These are phyloP conservation scores for Claviceps sp. DNA, from an alignment of 2,329 filamentous ascomycete genomes.

Conservation along the genomic window DNA sequence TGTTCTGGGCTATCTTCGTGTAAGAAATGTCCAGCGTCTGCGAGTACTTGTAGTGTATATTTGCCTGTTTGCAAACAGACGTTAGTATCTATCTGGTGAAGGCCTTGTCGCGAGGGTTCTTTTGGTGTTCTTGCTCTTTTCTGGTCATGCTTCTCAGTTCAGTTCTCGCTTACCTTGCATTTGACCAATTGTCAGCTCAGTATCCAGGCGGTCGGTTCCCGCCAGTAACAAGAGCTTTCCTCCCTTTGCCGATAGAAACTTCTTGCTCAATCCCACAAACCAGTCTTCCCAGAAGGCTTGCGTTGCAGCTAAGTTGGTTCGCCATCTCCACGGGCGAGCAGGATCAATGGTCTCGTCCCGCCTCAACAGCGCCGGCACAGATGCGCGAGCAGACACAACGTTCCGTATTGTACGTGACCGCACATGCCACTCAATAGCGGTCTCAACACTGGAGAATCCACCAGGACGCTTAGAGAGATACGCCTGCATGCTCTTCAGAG, in stretches of 20 bases:
- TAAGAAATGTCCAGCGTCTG: conserved; percentile 90
- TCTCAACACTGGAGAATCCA: conserved; percentile 62
- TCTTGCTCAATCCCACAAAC: conserved; percentile 78
- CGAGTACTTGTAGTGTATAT: conserved; percentile 89
- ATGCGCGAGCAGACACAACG: conserved; percentile 67
- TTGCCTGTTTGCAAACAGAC: conserved; percentile 43
- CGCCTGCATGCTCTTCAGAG: conserved; percentile 83
- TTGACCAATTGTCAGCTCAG: conserved; percentile 86
- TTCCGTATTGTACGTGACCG: conserved; percentile 80
- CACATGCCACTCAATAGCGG: conserved; percentile 88
- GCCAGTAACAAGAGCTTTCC: conserved; percentile 78
- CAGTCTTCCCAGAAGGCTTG: conserved; percentile 90
- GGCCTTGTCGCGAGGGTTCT: conserved; percentile 5
- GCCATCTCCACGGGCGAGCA: conserved; percentile 60
- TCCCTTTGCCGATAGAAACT: conserved; percentile 70
- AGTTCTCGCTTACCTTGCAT: conserved; percentile 60
- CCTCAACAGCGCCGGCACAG: conserved; percentile 67
- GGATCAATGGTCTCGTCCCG: conserved; percentile 26
- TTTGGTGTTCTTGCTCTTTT: not conserved
- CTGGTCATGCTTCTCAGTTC: not conserved
- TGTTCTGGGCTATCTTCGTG: conserved; percentile 91
- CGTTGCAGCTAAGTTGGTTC: conserved; percentile 70
- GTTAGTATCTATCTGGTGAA: no score
- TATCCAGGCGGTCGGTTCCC: conserved; percentile 81
- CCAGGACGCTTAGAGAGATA: conserved; percentile 73